Conservation (phyloP, 169 alveolate species). For the Babesia bigemina region DNA sequence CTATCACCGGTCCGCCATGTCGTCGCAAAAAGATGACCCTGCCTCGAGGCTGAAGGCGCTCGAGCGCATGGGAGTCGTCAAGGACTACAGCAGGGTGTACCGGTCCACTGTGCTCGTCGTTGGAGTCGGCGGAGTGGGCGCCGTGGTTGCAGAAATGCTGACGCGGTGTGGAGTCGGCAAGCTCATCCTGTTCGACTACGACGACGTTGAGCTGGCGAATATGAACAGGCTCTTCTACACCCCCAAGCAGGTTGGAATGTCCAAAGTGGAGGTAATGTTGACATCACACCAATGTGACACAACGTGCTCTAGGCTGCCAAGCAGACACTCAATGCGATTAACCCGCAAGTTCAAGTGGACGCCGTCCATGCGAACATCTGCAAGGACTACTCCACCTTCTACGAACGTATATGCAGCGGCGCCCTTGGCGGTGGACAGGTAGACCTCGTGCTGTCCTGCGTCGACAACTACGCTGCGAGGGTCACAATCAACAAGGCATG, state of each 20-base stretch:
- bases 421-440: constrained; percentile 79
- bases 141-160: constrained; percentile 95
- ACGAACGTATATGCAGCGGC: constrained; percentile 82
- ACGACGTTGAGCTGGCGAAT: constrained; percentile 92
- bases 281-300: neutral
- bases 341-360: constrained; percentile 90
- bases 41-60: constrained; percentile 89
- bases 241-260: constrained; percentile 88
- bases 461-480: constrained; percentile 95
- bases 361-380: constrained; percentile 86
- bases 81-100: constrained; percentile 85
- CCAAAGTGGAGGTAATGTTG: constrained; percentile 85
- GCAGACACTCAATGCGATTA: constrained; percentile 87
- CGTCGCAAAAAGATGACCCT: constrained; percentile 77
- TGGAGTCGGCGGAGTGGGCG: constrained; percentile 97
- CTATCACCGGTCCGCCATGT: constrained; percentile 22
- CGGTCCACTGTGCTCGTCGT: constrained; percentile 85
- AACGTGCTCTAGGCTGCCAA: constrained; percentile 83
- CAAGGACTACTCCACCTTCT: constrained; percentile 82
- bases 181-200: constrained; percentile 92
- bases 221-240: constrained; percentile 94
- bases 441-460: constrained; percentile 91
- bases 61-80: constrained; percentile 94
- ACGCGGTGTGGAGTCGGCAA: constrained; percentile 94
- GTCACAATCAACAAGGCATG: constrained; percentile 93